A percentile compares a stretch with the other conserved stretches of the same genome.
These are phyloP conservation scores for Marsdenia floribunda DNA, from an alignment of 257 asterid genomes.

Conservation along the genomic window DNA sequence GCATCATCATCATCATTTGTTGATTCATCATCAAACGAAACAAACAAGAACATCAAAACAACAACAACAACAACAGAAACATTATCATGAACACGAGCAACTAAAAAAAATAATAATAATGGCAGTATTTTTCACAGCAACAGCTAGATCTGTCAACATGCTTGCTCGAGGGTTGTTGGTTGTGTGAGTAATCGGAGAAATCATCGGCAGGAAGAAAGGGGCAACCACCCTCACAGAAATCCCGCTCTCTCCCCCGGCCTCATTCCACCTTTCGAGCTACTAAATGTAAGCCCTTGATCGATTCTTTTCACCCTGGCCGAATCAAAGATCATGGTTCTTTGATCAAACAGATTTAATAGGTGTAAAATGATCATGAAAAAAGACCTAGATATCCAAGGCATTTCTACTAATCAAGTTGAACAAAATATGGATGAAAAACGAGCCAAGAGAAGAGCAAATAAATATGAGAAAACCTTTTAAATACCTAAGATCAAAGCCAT, in stretches of 20 bases:
- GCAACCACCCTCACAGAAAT: slow-evolving; percentile 29
- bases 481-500: too few species aligned
- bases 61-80: not conserved
- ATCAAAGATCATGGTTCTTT: too few species aligned
- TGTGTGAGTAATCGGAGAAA: not conserved
- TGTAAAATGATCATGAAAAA: too few species aligned
- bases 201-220: slow-evolving; percentile 26
- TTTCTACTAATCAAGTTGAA: too few species aligned
- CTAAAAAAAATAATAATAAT: not conserved
- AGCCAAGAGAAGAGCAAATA: too few species aligned
- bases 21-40: not conserved
- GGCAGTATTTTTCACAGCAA: not conserved
- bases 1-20: not conserved
- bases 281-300: too few species aligned
- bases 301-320: not conserved
- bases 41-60: not conserved
- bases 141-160: not conserved
- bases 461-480: too few species aligned
- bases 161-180: slow-evolving; percentile 13
- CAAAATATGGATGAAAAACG: too few species aligned
- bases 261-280: not conserved
- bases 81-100: too few species aligned
- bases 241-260: slow-evolving; percentile 11
- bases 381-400: too few species aligned
- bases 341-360: too few species aligned